phyloP scores from a whole-genome alignment of 129 eudicot species.

The Artemisia annua region DNA sequence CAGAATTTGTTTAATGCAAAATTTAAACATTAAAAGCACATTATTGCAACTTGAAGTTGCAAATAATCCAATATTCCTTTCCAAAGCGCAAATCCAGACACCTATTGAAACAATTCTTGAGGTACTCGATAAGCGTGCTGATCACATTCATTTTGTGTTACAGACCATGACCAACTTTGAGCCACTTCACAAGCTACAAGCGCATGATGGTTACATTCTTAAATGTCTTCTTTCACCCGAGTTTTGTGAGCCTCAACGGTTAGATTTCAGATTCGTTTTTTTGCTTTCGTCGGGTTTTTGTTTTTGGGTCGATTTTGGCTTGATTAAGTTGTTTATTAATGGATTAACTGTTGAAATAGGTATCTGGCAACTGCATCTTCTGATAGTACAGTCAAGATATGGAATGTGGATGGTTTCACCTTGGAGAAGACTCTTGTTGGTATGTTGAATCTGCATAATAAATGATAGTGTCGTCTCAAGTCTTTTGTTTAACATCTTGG shows the following conservation, averaged over 20 bases:
- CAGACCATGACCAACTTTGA: constrained; percentile 99
- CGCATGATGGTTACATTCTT: constrained; percentile 94
- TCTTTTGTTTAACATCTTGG: background rate
- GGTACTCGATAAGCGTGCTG: constrained; percentile 13
- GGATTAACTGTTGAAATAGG: constrained; percentile 37
- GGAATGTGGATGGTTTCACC: constrained; percentile 96
- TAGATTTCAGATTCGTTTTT: constrained; percentile 20
- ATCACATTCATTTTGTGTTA: constrained; percentile 25
- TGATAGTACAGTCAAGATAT: constrained; percentile 90
- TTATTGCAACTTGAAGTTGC: too few relatives aligned
- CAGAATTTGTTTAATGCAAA: too few relatives aligned
- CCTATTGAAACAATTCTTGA: background rate
- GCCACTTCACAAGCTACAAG: constrained; percentile 96
- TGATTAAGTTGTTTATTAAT: background rate
- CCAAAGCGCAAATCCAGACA: too few relatives aligned
- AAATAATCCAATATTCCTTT: too few relatives aligned
- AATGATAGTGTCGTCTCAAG: background rate
- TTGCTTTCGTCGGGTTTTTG: background rate
- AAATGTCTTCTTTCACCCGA: constrained; percentile 98
- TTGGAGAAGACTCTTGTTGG: constrained; percentile 88
- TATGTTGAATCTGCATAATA: constrained; percentile 30
- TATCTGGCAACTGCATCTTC: constrained; percentile 96
- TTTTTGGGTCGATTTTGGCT: background rate
- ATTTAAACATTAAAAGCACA: too few relatives aligned
- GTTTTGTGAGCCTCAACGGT: constrained; percentile 88